phyloP scores from a whole-genome alignment of 169 alveolate genomes.

The Neospora caninum region DNA sequence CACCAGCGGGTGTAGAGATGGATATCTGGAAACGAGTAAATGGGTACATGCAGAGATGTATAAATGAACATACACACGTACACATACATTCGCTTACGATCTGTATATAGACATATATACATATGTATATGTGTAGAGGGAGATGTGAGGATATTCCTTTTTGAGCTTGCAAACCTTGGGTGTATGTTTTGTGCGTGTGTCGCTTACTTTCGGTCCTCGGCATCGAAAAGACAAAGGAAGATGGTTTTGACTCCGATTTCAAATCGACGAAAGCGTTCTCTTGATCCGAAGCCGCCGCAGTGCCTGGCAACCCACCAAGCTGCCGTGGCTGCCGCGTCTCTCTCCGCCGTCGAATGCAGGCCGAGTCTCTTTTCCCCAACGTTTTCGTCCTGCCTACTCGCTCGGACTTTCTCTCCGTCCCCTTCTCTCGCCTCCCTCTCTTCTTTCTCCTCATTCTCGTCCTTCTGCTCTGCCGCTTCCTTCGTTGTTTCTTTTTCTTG shows the following conservation, averaged over 20 bases:
- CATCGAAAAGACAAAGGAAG: slow-evolving; percentile 44
- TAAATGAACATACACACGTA: too few relatives aligned
- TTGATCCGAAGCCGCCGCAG: not conserved
- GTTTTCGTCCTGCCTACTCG: not conserved
- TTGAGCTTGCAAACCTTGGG: too few relatives aligned
- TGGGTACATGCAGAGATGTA: not conserved
- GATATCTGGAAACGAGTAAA: too few relatives aligned
- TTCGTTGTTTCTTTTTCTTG: too few relatives aligned
- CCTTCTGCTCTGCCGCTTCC: not conserved
- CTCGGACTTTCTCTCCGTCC: slow-evolving; percentile 11
- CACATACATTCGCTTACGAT: too few relatives aligned
- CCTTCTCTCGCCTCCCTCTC: not conserved
- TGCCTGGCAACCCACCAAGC: not conserved
- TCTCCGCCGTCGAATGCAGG: not conserved
- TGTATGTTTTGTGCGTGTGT: too few relatives aligned
- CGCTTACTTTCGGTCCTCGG: slow-evolving; percentile 45
- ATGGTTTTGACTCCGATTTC: slow-evolving; percentile 31
- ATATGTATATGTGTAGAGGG: too few relatives aligned
- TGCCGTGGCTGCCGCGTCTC: slow-evolving; percentile 26
- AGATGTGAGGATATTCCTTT: too few relatives aligned
- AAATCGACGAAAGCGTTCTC: not conserved
- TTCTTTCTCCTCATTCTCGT: not conserved
- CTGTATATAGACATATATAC: too few relatives aligned
- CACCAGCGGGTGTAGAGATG: too few relatives aligned
- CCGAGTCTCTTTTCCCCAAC: not conserved